Conservation (phyloP, 768 basidiomycete genomes). For the Pluteus cervinus region DNA sequence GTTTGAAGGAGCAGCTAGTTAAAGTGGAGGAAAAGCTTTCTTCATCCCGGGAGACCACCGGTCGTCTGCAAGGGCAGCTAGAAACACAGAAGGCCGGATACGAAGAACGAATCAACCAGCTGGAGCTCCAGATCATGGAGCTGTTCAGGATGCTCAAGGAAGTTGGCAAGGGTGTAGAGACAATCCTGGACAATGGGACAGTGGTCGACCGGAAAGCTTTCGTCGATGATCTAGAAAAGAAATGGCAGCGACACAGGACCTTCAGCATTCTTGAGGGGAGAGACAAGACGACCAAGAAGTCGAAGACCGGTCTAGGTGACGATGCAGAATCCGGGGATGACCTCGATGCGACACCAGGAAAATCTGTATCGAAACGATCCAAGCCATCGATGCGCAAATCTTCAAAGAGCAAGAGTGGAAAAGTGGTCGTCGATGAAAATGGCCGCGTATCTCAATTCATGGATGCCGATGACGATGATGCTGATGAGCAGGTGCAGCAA, state of each 20-base stretch:
- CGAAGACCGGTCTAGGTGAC: slow-evolving; percentile 13
- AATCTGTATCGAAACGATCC: slow-evolving; percentile 37
- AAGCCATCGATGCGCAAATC: slow-evolving; percentile 3
- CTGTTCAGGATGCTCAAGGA: slow-evolving; percentile 92
- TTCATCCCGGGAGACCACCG: slow-evolving; percentile 73
- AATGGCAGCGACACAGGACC: slow-evolving; percentile 78
- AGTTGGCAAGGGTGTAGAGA: slow-evolving; percentile 69
- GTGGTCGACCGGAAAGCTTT: slow-evolving; percentile 78
- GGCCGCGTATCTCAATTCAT: slow-evolving; percentile 77
- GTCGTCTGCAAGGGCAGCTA: slow-evolving; percentile 70
- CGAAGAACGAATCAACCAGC: slow-evolving; percentile 81
- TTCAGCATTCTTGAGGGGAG: slow-evolving; percentile 82
- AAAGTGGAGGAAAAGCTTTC: slow-evolving; percentile 73
- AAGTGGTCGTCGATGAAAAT: slow-evolving; percentile 33
- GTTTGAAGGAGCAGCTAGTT: slow-evolving; percentile 64
- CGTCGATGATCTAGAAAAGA: slow-evolving; percentile 73
- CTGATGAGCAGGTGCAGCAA: slow-evolving; percentile 83
- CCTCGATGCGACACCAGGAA: slow-evolving; percentile 51
- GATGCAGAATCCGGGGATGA: slow-evolving; percentile 45
- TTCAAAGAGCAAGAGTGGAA: slow-evolving; percentile 24
- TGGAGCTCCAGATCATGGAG: slow-evolving; percentile 90
- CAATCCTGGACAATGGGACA: slow-evolving; percentile 59
- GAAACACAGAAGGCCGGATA: slow-evolving; percentile 73
- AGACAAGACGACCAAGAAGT: slow-evolving; percentile 24
- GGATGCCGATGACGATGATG: slow-evolving; percentile 82